These are phyloP conservation scores for Didymellaceae sp. DNA, from an alignment of 2,329 filamentous ascomycete genomes.

Conservation along the genomic window DNA sequence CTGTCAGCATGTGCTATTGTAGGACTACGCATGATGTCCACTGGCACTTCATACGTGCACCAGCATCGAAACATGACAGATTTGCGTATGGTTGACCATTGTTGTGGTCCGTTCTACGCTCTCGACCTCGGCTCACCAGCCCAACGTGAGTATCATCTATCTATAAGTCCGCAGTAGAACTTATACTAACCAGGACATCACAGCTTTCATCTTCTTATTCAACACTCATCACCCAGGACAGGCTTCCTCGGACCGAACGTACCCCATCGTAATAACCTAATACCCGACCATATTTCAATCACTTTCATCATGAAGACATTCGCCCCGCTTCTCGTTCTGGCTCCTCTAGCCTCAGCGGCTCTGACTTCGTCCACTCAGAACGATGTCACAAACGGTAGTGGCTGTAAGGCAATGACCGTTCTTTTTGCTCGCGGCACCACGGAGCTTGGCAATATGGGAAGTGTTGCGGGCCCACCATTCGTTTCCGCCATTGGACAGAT, in stretches of 20 bases:
- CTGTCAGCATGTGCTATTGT: constrained; percentile 15
- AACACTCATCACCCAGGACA: background rate
- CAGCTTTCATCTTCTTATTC: background rate
- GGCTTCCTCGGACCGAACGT: background rate
- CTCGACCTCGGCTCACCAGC: constrained; percentile 1
- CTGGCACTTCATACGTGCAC: constrained; percentile 6
- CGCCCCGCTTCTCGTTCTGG: constrained; percentile 17
- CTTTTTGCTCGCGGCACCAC: constrained; percentile 65
- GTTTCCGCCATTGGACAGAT: constrained; percentile 53
- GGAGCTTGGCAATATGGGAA: constrained; percentile 61
- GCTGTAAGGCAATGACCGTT: constrained; percentile 57
- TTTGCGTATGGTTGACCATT: background rate
- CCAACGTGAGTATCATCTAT: background rate
- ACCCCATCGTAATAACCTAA: constrained; percentile 3
- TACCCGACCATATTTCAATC: background rate
- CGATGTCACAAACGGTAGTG: constrained; percentile 36
- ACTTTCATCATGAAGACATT: constrained; percentile 25
- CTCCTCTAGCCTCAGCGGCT: constrained; percentile 22
- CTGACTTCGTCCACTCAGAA: constrained; percentile 34
- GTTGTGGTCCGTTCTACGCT: background rate
- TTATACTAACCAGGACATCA: background rate
- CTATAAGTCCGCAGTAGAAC: constrained; percentile 1
- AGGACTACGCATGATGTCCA: constrained; percentile 24
- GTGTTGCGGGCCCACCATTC: constrained; percentile 58
- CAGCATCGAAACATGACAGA: constrained; percentile 25